A percentile compares a stretch with the other conserved stretches of the same genome.
phyloP scores from a whole-genome alignment of 176 grass and related monocot genomes.

The Aegilops bicornis region DNA sequence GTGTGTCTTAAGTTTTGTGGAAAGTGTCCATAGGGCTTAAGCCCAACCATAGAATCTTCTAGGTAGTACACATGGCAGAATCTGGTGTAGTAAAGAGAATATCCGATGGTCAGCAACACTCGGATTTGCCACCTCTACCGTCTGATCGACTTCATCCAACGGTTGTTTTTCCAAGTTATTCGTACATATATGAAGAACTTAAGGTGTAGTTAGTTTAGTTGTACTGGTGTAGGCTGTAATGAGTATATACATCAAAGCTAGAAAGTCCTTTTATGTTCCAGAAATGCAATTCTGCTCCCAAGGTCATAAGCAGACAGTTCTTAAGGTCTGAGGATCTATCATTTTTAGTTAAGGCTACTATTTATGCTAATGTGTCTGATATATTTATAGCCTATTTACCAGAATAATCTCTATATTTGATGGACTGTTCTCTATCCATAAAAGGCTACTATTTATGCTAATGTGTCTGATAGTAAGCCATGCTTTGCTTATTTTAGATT shows the following conservation, averaged over 20 bases:
- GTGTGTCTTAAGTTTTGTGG: too few relatives aligned
- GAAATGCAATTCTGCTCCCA: not conserved
- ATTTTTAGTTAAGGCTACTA: not conserved
- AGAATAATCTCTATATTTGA: too few relatives aligned
- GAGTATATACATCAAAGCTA: not conserved
- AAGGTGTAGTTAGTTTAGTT: constrained; percentile 27
- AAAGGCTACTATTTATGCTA: not conserved
- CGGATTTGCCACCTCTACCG: too few relatives aligned
- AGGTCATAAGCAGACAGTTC: not conserved
- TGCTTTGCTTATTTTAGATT: not conserved
- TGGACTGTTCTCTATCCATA: not conserved
- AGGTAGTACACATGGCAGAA: too few relatives aligned
- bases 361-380: too few relatives aligned
- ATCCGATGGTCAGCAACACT: too few relatives aligned
- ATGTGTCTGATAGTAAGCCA: not conserved
- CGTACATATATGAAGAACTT: not conserved
- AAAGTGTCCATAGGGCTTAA: too few relatives aligned
- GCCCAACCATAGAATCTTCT: too few relatives aligned
- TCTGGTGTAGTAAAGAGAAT: too few relatives aligned
- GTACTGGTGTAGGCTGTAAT: not conserved
- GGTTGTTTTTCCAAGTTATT: too few relatives aligned
- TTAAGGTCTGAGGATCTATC: not conserved
- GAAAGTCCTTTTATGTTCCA: not conserved
- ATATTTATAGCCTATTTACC: too few relatives aligned
- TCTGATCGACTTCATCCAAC: too few relatives aligned